A percentile compares a stretch with the other conserved stretches of the same genome.
Evolutionary conservation across 2,329 filamentous ascomycete genomes (phyloP).

Genomic region (Beauveria caledonica): DNA sequence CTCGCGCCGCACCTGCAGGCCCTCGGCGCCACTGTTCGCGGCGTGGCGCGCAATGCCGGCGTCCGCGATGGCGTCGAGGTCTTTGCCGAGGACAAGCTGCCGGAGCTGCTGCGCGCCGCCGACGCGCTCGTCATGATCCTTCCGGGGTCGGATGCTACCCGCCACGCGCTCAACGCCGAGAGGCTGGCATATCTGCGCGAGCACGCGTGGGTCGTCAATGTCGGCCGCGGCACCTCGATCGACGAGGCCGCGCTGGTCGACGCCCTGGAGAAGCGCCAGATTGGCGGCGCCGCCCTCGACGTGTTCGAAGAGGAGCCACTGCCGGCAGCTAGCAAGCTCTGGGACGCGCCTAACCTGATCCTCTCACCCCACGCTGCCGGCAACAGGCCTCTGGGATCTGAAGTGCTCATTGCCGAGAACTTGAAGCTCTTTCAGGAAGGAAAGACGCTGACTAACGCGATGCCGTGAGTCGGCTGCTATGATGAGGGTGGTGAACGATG

Average conservation of each 20-base stretch:
- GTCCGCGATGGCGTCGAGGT: conserved; percentile 52
- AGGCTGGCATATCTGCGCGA: conserved; percentile 44
- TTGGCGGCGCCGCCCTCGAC: conserved; percentile 42
- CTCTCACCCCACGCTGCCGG: conserved; percentile 52
- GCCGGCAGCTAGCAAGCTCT: conserved; percentile 35
- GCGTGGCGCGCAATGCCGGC: conserved; percentile 47
- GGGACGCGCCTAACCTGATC: conserved; percentile 43
- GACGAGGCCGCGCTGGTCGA: conserved; percentile 41
- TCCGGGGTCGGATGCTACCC: conserved; percentile 48
- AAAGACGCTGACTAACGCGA: conserved; percentile 50
- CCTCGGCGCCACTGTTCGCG: conserved; percentile 50
- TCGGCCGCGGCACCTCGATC: conserved; percentile 40
- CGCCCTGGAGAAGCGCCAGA: conserved; percentile 33
- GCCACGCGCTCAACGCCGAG: conserved; percentile 46
- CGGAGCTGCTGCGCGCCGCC: conserved; percentile 45
- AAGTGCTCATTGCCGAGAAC: conserved; percentile 53
- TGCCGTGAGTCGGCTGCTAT: conserved; percentile 17
- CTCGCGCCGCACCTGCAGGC: conserved; percentile 45
- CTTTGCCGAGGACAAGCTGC: conserved; percentile 43
- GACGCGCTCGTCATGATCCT: conserved; percentile 63
- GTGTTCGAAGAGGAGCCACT: conserved; percentile 41
- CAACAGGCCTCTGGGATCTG: conserved; percentile 51
- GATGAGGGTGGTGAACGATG: background rate
- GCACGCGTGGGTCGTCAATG: conserved; percentile 49
- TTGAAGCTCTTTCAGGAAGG: conserved; percentile 50